Evolutionary conservation across 2,329 filamentous ascomycete genomes (phyloP).

Genomic region (Aspergillus texensis): DNA sequence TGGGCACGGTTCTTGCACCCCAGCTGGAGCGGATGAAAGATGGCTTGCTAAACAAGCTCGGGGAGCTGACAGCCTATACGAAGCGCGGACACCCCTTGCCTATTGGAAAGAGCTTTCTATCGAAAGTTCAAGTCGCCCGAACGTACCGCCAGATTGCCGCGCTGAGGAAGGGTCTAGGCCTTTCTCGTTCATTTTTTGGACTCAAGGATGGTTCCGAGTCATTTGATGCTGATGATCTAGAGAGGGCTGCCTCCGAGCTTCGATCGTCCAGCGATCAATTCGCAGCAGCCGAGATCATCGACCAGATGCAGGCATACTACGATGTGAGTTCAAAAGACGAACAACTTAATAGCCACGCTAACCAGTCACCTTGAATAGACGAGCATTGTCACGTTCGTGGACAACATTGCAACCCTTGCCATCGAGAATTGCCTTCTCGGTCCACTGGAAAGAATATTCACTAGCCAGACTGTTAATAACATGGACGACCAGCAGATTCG

Average conservation of each 20-base stretch:
- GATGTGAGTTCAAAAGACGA: slow-evolving; percentile 17
- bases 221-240: background rate
- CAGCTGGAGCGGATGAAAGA: slow-evolving; percentile 27
- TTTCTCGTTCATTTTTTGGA: background rate
- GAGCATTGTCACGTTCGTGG: slow-evolving; percentile 49
- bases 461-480: slow-evolving; percentile 36
- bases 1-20: slow-evolving; percentile 20
- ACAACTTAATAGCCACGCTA: background rate
- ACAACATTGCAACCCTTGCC: slow-evolving; percentile 53
- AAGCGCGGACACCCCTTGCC: slow-evolving; percentile 30
- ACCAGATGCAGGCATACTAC: slow-evolving; percentile 45
- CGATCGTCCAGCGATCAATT: slow-evolving; percentile 31
- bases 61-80: slow-evolving; percentile 24
- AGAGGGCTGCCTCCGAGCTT: background rate
- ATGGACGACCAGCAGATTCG: slow-evolving; percentile 36
- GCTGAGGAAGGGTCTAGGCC: slow-evolving; percentile 7
- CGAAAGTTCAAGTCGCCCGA: slow-evolving; percentile 10
- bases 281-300: slow-evolving; percentile 45
- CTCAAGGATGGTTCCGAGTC: background rate
- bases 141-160: slow-evolving; percentile 9
- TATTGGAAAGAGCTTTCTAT: slow-evolving; percentile 17
- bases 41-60: slow-evolving; percentile 23
- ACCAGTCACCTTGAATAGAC: slow-evolving; percentile 10
- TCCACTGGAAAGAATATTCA: slow-evolving; percentile 47
- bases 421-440: slow-evolving; percentile 53